Percentiles rank a stretch among this genome's conserved stretches.
Conservation (phyloP, 371 early-diverging fungal genomes). For the Syncephalis fuscata region DNA sequence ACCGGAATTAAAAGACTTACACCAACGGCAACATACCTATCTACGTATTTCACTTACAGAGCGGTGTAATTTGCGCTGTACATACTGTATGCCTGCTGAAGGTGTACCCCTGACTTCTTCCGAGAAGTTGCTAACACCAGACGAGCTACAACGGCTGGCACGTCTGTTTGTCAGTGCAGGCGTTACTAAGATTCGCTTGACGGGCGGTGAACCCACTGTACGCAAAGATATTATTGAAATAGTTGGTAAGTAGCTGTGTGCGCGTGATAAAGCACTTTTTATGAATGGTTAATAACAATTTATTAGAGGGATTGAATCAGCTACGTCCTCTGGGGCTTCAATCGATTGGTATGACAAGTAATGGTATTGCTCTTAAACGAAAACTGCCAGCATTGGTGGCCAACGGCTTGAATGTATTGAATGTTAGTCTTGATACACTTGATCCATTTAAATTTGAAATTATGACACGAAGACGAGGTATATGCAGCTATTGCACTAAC, state of each 20-base stretch:
- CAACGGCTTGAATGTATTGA: conserved; percentile 68
- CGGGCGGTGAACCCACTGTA: conserved; percentile 94
- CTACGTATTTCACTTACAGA: conserved; percentile 88
- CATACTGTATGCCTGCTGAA: conserved; percentile 91
- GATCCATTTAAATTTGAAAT: conserved; percentile 72
- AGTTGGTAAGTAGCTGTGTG: conserved; percentile 25
- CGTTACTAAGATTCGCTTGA: conserved; percentile 82
- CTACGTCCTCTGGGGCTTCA: conserved; percentile 52
- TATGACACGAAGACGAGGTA: conserved; percentile 70
- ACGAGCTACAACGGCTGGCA: conserved; percentile 68
- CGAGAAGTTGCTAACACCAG: conserved; percentile 45
- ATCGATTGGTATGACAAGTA: conserved; percentile 81
- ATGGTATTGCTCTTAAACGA: conserved; percentile 76
- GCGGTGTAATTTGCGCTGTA: conserved; percentile 85
- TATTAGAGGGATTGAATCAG: conserved; percentile 43
- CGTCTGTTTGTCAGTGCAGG: conserved; percentile 72
- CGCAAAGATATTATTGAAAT: conserved; percentile 75
- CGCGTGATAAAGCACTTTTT: not conserved
- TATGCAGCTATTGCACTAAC: not conserved
- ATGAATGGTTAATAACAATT: not conserved
- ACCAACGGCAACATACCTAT: conserved; percentile 77
- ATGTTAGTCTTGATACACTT: conserved; percentile 82
- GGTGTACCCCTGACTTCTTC: conserved; percentile 65
- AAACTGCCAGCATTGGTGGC: conserved; percentile 51
- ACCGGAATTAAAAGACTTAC: conserved; percentile 39